Conservation (phyloP, 2,329 filamentous ascomycete species). For the Botrytis pseudocinerea region DNA sequence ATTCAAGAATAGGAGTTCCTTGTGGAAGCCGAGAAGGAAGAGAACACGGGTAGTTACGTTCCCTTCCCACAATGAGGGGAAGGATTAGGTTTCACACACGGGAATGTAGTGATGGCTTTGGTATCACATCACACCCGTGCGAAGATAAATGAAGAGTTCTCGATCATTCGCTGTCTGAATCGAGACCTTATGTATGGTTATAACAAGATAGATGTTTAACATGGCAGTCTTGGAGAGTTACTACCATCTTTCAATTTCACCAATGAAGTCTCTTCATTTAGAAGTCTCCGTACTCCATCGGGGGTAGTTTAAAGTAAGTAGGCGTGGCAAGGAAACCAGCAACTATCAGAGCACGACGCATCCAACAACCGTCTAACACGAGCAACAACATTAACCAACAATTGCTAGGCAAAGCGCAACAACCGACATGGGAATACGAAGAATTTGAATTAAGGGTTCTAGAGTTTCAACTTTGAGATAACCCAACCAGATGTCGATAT, state of each 20-base stretch:
- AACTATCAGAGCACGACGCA: neutral
- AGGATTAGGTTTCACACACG: slow-evolving; percentile 20
- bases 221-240: neutral
- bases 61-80: slow-evolving; percentile 14
- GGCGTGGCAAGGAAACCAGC: slow-evolving; percentile 15
- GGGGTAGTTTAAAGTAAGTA: slow-evolving; percentile 11
- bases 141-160: slow-evolving; percentile 8
- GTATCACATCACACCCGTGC: slow-evolving; percentile 21
- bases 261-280: slow-evolving; percentile 12
- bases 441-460: neutral
- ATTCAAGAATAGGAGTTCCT: slow-evolving; percentile 9
- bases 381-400: slow-evolving; percentile 1
- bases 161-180: slow-evolving; percentile 11
- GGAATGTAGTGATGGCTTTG: slow-evolving; percentile 22
- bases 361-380: slow-evolving; percentile 4
- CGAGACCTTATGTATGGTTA: slow-evolving; percentile 3
- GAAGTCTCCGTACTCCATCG: slow-evolving; percentile 11
- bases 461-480: slow-evolving; percentile 1
- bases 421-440: neutral
- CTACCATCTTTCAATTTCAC: neutral
- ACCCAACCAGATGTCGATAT: neutral
- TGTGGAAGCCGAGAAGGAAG: slow-evolving; percentile 22
- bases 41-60: slow-evolving; percentile 20
- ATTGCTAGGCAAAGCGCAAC: slow-evolving; percentile 1
- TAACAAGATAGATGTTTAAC: slow-evolving; percentile 10